Evolutionary conservation across 2,329 filamentous ascomycete species (phyloP), one percentile per base, ranked within the genome.

Genomic region (Zasmidium angulare): DNA sequence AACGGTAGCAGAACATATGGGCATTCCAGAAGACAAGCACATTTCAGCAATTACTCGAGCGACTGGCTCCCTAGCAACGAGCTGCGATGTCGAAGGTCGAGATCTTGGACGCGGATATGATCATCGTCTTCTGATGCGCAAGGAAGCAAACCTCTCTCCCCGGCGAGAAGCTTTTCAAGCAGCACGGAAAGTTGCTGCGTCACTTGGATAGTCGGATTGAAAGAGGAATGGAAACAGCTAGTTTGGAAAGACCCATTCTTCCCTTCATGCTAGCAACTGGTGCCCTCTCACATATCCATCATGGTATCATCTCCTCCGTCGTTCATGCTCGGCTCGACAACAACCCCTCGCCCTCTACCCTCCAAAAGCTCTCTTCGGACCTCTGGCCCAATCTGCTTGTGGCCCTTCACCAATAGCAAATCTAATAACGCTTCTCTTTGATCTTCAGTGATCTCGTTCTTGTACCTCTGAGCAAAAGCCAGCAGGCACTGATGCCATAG

Each of bases 401-500:
- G 95, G 0, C 93, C 93, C 62, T 93, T 86, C 2, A 87, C 88
- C 47, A 96, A 80, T 19, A 99, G 79, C 60, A 99, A 77, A 77
- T 99, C 95, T 4, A 99, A 79, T 53, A 99, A 78, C 0, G 92
- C 90, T 77, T 99, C 93, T 68, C 93, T 83, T 79, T 96, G 93
- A 67, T 97, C 93, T 74, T 97, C 93, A 1, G 92, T 96, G 68
- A 97, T 93, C 75, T 98, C 93, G 67, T 97, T 96, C 71, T 92
- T 88, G 78, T 98, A 99, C 58, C 93, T 84, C 77, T 97, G 90
- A 23, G 95, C 92, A 77, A 99, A 99, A 1, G 91, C 89, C 56
- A 99, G 78, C 26, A 99, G 80, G 68, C 89, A 92, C 78, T 98
- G 93, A 75, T 99, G 95, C 92, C 93, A 99, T 57, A 99, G 86